Conservation (phyloP, 2,329 filamentous ascomycete genomes). For the Stachybotrys elegans region DNA sequence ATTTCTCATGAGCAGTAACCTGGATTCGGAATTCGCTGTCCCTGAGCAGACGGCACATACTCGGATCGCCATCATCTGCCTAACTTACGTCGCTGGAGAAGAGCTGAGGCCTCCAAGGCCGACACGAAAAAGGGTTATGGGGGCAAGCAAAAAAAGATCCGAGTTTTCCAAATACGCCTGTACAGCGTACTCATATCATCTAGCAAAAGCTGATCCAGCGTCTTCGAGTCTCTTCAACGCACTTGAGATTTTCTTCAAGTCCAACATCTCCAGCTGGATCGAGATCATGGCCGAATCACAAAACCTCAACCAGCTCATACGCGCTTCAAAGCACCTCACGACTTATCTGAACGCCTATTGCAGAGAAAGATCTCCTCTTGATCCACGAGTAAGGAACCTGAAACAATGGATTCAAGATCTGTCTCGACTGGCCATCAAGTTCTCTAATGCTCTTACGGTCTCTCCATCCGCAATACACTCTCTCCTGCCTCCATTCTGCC, state of each 20-base stretch:
- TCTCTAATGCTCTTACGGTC: conserved; percentile 18
- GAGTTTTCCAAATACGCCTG: conserved; percentile 23
- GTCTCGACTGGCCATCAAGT: conserved; percentile 22
- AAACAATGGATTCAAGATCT: conserved; percentile 24
- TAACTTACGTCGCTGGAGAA: conserved; percentile 24
- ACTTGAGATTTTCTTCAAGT: conserved; percentile 22
- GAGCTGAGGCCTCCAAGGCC: conserved; percentile 28
- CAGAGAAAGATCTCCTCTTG: conserved; percentile 11
- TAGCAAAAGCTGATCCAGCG: conserved; percentile 18
- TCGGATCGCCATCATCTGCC: conserved; percentile 26
- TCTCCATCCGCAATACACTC: conserved; percentile 25
- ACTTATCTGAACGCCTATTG: conserved; percentile 13
- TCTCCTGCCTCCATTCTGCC: conserved; percentile 25
- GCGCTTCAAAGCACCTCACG: conserved; percentile 12
- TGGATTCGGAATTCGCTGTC: conserved; percentile 25
- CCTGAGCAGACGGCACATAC: conserved; percentile 21
- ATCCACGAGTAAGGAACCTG: conserved; percentile 12
- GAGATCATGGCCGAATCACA: conserved; percentile 17
- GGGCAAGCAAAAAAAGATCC: conserved; percentile 9
- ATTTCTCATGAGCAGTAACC: conserved; percentile 17
- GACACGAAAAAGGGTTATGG: too few relatives aligned
- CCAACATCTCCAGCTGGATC: conserved; percentile 31
- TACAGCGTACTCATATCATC: conserved; percentile 27
- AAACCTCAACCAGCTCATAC: conserved; percentile 11
- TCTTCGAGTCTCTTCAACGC: conserved; percentile 16